Evolutionary conservation across 371 early-diverging fungal species (phyloP), one percentile per base, ranked within the genome.

Genomic region (Mucor circinelloides): DNA sequence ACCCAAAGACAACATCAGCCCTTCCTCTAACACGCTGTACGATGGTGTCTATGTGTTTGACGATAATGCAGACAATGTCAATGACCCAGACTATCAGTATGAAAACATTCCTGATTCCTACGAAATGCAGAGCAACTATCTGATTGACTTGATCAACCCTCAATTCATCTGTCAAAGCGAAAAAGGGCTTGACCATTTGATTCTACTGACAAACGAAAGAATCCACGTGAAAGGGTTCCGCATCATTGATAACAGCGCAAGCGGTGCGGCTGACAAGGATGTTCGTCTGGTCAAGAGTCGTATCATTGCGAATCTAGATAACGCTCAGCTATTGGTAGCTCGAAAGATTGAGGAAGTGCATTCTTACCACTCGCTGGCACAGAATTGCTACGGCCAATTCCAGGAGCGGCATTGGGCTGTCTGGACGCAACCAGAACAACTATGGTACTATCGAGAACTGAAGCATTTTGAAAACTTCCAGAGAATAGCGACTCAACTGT

Each of bases 341-440:
- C 72, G 78, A 50, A 70, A 76, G n/a, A 32, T 67, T 2, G 13
- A 30, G 10, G 54, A 59, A 8, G 13, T 52, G 17, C 31, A 23
- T 0, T 21, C 65, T 0, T 46, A 13, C 15, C 38, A 71, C 71
- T 13, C 85, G 81, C 68, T 77, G 6, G 60, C 80, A 1, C 80
- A 76, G n/a, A 80, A 79, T 42, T 75, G 78, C 55, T 80, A 82
- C 72, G 87, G 83, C 54, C 67, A 71, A 31, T 75, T 69, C 3
- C 73, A 75, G 15, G 77, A 67, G 17, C 71, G 81, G 3, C 83
- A 89, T 56, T 94, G 95, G 94, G 90, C 93, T 0, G 81, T 89
- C 0, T 96, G 96, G 96, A 83, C 92, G 6, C 94, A 95, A 2
- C 76, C 93, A 5, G 96, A 96, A 67, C 89, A 92, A 68, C 73